Base-by-base conservation (phyloP, 2,329 filamentous ascomycete genomes). In the Colletotrichum karsti region DNA sequence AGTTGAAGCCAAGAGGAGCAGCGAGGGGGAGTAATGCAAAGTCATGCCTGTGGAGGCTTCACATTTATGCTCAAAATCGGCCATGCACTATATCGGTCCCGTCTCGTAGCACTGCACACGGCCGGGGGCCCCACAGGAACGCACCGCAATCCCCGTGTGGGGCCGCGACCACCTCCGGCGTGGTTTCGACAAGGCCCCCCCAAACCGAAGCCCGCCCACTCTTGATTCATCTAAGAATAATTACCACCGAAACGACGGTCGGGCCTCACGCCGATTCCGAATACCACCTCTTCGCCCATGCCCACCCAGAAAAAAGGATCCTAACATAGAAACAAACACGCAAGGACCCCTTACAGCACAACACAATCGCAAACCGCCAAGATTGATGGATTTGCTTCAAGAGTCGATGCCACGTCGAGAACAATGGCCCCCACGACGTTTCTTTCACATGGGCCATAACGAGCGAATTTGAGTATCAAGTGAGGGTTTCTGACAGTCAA, bases 281-380 rank as follows among this genome's bases (percentile, higher is more conserved):
- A 46, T 57, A 18, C 64, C 13, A 63, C 59, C 33, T 18, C 39
- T 3, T 42, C n/a, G 15, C 39, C 8, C 30, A n/a, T 15, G 15
- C 41, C 12, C 22, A 42, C 51, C 20, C 24, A 13, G 39, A 35
- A 28, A 18, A 44, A 28, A 18, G 37, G 64, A 64, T 58, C 60
- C 58, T 64, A 46, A 58, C 37, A 67, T 67, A 67, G 64, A 67
- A 58, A 58, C 44, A 54, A 46, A 42, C 8, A 8, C 57, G 8
- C 24, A 51, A 39, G 22, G 42, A 20, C 20, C 46, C 35, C 22
- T 24, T 33, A 20, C 51, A n/a, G 35, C 51, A 33, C 46, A 46
- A 46, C 46, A 51, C 46, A 57, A 35, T 56, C 30, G 59, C 30
- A 51, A 63, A 48, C 63, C 24, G 59, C 63, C 63, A 57, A 63